Evolutionary conservation across 345 rosid genomes (phyloP).

Genomic region (Gossypium herbaceum): DNA sequence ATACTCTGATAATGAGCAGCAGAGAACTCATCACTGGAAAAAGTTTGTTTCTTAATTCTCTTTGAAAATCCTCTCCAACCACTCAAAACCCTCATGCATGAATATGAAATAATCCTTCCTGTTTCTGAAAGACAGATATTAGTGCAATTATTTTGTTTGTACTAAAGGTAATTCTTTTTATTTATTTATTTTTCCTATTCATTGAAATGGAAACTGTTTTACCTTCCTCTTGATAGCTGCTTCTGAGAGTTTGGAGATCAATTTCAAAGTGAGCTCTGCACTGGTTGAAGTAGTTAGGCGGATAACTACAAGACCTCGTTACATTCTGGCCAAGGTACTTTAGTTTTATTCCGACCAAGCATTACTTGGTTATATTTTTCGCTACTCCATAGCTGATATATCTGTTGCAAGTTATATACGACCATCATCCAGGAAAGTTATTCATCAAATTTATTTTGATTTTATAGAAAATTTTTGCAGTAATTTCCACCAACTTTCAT

Average conservation of each 20-base stretch:
- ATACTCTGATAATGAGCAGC: slow-evolving; percentile 87
- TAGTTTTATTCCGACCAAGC: slow-evolving; percentile 3
- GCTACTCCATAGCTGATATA: background rate
- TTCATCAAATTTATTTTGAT: background rate
- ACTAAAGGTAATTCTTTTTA: background rate
- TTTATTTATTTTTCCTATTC: background rate
- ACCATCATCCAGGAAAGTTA: background rate
- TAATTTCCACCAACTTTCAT: background rate
- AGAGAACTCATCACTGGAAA: slow-evolving; percentile 86
- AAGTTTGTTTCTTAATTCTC: slow-evolving; percentile 36
- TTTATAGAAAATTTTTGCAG: background rate
- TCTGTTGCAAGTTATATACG: background rate
- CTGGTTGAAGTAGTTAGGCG: slow-evolving; percentile 81
- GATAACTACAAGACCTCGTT: slow-evolving; percentile 81
- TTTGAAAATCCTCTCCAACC: background rate
- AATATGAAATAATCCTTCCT: background rate
- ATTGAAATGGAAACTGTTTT: slow-evolving; percentile 5
- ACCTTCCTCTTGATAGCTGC: slow-evolving; percentile 51
- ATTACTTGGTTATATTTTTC: background rate
- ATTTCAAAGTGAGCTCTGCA: slow-evolving; percentile 95
- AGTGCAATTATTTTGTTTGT: background rate
- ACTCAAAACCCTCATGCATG: background rate
- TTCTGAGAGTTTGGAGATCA: slow-evolving; percentile 88
- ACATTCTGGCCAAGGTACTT: slow-evolving; percentile 91
- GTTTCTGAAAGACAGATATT: slow-evolving; percentile 5